Percentiles rank a stretch among this genome's conserved stretches.
These are phyloP conservation scores for Globisporangium mamillatum DNA, from an alignment of 352 stramenopile genomes.

Conservation along the genomic window DNA sequence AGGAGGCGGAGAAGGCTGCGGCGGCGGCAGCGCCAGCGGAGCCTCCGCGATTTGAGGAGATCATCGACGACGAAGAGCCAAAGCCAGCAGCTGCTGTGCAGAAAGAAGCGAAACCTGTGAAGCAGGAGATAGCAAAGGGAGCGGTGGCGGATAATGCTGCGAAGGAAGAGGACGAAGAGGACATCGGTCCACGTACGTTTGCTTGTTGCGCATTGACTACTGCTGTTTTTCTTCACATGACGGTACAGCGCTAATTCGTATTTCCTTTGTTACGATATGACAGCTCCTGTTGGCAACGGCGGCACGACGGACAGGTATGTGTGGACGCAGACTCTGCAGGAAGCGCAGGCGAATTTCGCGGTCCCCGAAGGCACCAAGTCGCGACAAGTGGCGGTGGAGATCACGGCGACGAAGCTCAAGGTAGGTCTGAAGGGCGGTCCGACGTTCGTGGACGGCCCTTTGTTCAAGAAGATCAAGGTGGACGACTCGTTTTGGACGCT, in stretches of 20 bases:
- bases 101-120: constrained; percentile 1
- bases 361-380: constrained; percentile 93
- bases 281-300: constrained; percentile 91
- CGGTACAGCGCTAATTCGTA: background rate
- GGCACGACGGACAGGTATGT: constrained; percentile 92
- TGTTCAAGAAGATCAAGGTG: constrained; percentile 95
- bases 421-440: constrained; percentile 79
- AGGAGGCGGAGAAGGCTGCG: constrained; percentile 28
- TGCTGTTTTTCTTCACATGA: background rate
- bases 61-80: constrained; percentile 55
- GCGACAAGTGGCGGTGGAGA: constrained; percentile 90
- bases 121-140: constrained; percentile 24
- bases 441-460: constrained; percentile 86
- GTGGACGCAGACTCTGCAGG: constrained; percentile 98
- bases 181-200: constrained; percentile 57
- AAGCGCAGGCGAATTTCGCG: constrained; percentile 91
- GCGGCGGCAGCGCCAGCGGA: constrained; percentile 23
- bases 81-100: background rate
- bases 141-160: constrained; percentile 25
- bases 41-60: constrained; percentile 75
- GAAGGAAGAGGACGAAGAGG: constrained; percentile 59
- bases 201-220: background rate
- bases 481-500: constrained; percentile 99
- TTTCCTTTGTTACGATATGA: constrained; percentile 10
- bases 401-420: constrained; percentile 89